phyloP scores from a whole-genome alignment of 2,329 filamentous ascomycete species.

The Trichoderma sp. region DNA sequence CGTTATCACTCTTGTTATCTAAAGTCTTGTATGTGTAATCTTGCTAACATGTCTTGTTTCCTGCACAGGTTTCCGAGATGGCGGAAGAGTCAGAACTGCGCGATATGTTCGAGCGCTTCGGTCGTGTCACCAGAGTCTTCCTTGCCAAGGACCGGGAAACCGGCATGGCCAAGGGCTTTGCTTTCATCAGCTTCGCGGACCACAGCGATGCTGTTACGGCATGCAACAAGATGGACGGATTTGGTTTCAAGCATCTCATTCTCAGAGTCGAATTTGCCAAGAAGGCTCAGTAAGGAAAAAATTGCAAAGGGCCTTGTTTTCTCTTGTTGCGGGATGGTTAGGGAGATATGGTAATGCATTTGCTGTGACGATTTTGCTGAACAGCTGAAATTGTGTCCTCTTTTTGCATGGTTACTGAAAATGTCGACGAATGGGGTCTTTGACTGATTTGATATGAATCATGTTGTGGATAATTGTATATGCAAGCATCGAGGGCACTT shows the following conservation, averaged over 20 bases:
- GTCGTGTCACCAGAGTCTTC: conserved; percentile 96
- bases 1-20: conserved; percentile 29
- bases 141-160: conserved; percentile 97
- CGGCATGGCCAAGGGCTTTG: conserved; percentile 94
- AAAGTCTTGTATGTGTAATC: neutral
- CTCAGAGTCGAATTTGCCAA: conserved; percentile 87
- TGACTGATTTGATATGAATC: neutral
- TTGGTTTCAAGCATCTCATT: conserved; percentile 85
- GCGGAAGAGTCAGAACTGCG: conserved; percentile 94
- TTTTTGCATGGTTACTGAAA: neutral
- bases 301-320: conserved; percentile 32
- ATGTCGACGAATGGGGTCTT: neutral
- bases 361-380: conserved; percentile 26
- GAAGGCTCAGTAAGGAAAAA: conserved; percentile 55
- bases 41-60: neutral
- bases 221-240: conserved; percentile 97
- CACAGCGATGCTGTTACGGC: conserved; percentile 87
- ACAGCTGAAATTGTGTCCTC: conserved; percentile 25
- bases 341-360: conserved; percentile 34
- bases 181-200: conserved; percentile 97
- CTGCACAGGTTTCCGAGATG: conserved; percentile 82
- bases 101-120: conserved; percentile 97
- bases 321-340: conserved; percentile 40
- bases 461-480: neutral
- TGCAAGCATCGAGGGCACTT: neutral